Conservation (phyloP, 2,329 filamentous ascomycete species). For the Sarocladium strictum region DNA sequence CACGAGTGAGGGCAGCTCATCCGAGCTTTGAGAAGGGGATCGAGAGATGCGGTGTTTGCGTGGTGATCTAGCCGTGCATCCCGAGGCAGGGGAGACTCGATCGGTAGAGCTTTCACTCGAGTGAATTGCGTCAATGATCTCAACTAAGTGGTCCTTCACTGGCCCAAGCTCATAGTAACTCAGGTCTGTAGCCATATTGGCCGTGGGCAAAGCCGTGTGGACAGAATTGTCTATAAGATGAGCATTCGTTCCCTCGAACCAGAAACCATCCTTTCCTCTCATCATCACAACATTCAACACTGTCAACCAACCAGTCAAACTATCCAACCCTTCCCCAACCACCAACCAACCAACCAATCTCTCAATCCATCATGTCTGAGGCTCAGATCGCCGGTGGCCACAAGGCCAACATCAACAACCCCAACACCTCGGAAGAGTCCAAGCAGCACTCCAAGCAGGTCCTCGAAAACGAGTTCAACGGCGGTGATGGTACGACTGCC, state of each 20-base stretch:
- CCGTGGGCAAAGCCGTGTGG: background rate
- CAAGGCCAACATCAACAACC: constrained; percentile 54
- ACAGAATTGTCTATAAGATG: constrained; percentile 10
- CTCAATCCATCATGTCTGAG: constrained; percentile 37
- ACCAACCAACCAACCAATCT: constrained; percentile 3
- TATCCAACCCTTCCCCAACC: constrained; percentile 5
- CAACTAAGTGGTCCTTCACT: background rate
- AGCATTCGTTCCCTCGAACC: background rate
- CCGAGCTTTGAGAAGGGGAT: background rate
- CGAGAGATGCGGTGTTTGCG: background rate
- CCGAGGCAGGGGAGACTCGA: background rate
- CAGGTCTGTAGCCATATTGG: background rate
- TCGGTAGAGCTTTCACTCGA: background rate
- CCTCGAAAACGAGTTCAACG: constrained; percentile 44
- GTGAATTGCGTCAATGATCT: constrained; percentile 6
- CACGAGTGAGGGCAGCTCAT: background rate
- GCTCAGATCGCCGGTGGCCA: constrained; percentile 50
- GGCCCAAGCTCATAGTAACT: background rate
- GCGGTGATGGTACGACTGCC: constrained; percentile 26
- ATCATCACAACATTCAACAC: constrained; percentile 1
- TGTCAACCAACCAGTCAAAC: background rate
- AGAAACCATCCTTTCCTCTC: background rate
- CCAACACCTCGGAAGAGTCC: constrained; percentile 46
- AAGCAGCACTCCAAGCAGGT: constrained; percentile 40
- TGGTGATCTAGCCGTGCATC: background rate